Evolutionary conservation across 2,329 filamentous ascomycete species (phyloP).

Genomic region (Curvularia lunata): DNA sequence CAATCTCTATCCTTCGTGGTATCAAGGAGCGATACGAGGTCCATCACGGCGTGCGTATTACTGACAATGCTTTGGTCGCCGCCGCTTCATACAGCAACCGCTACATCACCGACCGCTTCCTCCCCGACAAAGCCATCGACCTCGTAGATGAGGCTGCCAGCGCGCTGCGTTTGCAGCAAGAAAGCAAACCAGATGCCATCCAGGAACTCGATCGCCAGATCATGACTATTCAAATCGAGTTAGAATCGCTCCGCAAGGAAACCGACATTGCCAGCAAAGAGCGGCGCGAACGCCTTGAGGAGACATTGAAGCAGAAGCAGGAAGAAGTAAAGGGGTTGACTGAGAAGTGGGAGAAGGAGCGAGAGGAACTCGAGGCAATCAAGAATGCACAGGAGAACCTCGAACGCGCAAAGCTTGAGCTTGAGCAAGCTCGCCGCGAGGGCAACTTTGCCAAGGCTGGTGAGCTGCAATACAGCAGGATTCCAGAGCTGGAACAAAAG

Average conservation of each 20-base stretch:
- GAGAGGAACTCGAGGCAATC: conserved; percentile 81
- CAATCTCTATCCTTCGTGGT: conserved; percentile 91
- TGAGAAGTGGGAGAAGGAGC: conserved; percentile 88
- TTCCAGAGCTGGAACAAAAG: conserved; percentile 79
- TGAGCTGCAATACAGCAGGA: conserved; percentile 85
- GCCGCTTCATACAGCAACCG: conserved; percentile 92
- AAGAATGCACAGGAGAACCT: conserved; percentile 89
- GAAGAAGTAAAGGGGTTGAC: conserved; percentile 77
- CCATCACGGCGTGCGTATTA: conserved; percentile 94
- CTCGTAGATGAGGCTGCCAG: conserved; percentile 95
- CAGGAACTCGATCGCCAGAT: conserved; percentile 92
- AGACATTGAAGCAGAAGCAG: conserved; percentile 75
- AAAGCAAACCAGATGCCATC: conserved; percentile 95
- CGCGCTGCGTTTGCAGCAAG: conserved; percentile 87
- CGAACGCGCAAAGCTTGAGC: conserved; percentile 81
- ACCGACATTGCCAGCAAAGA: conserved; percentile 89
- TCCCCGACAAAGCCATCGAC: conserved; percentile 97
- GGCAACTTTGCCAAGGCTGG: conserved; percentile 91
- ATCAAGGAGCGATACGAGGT: conserved; percentile 99
- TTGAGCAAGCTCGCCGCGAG: conserved; percentile 85
- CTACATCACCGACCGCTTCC: conserved; percentile 94
- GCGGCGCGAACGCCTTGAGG: conserved; percentile 82
- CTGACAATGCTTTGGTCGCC: conserved; percentile 87
- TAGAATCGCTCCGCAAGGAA: conserved; percentile 93
- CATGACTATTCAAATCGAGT: conserved; percentile 95